Percentiles rank a stretch among this genome's conserved stretches.
phyloP scores from a whole-genome alignment of 202 grass and related monocot species.

The Tripidium arundinaceum region DNA sequence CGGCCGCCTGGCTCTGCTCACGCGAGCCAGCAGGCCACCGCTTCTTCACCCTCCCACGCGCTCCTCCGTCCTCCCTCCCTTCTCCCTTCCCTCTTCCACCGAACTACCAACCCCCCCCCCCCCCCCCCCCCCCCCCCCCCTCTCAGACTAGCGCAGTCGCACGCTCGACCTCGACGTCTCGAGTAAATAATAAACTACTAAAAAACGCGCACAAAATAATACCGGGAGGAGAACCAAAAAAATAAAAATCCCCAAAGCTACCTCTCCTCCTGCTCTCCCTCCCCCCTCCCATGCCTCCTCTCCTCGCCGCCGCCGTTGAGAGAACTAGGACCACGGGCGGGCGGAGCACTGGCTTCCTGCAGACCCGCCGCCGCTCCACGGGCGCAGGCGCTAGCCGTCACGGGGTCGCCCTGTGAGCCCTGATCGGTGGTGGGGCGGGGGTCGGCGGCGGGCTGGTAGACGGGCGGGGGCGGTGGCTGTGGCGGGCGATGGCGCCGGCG shows the following conservation, averaged over 20 bases:
- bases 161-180: slow-evolving; percentile 19
- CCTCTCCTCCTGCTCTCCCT: not conserved
- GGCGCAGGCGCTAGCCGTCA: not conserved
- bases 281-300: slow-evolving; percentile 11
- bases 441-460: not conserved
- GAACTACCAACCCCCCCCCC: not conserved
- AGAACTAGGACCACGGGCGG: not conserved
- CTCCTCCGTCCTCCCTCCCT: too few species aligned
- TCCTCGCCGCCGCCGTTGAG: slow-evolving; percentile 1
- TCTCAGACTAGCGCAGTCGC: not conserved
- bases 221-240: slow-evolving; percentile 7
- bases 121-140: not conserved
- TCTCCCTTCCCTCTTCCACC: not conserved
- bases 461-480: too few species aligned
- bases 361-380: not conserved
- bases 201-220: slow-evolving; percentile 34
- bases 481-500: slow-evolving; percentile 53
- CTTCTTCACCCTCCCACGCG: too few species aligned
- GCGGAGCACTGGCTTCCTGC: not conserved
- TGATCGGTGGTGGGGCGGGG: not conserved
- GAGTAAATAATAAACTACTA: not conserved
- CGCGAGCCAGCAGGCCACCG: too few species aligned
- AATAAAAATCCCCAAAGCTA: not conserved
- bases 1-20: too few species aligned
- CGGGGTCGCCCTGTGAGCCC: slow-evolving; percentile 13